Conservation (phyloP, 345 rosid genomes). For the Streptanthus diversifolius region DNA sequence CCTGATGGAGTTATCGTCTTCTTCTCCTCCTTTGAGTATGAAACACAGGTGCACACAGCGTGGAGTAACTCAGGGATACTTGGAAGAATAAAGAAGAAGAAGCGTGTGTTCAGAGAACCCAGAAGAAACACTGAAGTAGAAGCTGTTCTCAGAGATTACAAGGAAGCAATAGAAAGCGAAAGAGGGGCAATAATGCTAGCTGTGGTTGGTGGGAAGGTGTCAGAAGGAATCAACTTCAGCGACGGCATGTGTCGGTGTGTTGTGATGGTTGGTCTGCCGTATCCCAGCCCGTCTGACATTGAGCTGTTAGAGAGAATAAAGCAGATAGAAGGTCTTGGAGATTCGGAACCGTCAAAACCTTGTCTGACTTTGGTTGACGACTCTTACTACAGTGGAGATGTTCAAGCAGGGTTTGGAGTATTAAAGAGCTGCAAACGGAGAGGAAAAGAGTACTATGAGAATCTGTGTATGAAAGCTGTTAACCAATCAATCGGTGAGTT, state of each 20-base stretch:
- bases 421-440: constrained; percentile 69
- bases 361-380: constrained; percentile 36
- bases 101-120: constrained; percentile 81
- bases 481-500: constrained; percentile 87
- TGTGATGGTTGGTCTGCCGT: constrained; percentile 97
- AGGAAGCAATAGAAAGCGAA: constrained; percentile 54
- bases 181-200: constrained; percentile 85
- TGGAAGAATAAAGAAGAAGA: constrained; percentile 68
- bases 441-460: constrained; percentile 90
- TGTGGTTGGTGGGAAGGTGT: constrained; percentile 95
- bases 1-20: constrained; percentile 91
- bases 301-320: constrained; percentile 86
- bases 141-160: constrained; percentile 72
- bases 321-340: constrained; percentile 74
- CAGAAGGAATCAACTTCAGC: constrained; percentile 97
- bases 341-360: constrained; percentile 35
- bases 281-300: constrained; percentile 76
- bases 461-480: constrained; percentile 96
- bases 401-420: constrained; percentile 60
- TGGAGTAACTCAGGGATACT: constrained; percentile 85
- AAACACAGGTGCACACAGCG: constrained; percentile 62
- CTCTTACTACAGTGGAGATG: constrained; percentile 49
- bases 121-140: constrained; percentile 65
- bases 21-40: constrained; percentile 92
- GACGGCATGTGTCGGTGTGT: constrained; percentile 95